phyloP scores from a whole-genome alignment of 768 basidiomycete species.

The Dioszegia hungarica region DNA sequence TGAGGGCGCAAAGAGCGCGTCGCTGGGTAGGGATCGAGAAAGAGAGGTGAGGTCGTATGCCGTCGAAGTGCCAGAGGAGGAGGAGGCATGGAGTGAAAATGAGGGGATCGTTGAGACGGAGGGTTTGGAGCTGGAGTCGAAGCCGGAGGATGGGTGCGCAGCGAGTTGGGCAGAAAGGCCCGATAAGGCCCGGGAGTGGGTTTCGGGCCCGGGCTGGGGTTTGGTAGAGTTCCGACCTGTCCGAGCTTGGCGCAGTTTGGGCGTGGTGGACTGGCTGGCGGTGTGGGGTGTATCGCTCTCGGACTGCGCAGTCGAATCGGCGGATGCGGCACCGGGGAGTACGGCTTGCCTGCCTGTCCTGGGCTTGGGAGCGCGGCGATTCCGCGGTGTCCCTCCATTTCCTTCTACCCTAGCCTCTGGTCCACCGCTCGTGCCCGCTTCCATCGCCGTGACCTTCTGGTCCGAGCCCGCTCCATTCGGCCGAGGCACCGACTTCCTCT shows the following conservation, averaged over 20 bases:
- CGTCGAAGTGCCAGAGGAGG: not conserved
- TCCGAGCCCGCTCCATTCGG: not conserved
- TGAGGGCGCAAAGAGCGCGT: not conserved
- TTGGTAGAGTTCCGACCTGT: not conserved
- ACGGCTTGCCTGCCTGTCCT: too few species aligned
- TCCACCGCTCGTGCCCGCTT: not conserved
- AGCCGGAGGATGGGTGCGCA: not conserved
- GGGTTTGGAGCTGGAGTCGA: not conserved
- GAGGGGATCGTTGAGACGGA: not conserved
- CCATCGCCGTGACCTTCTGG: not conserved
- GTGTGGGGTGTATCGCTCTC: not conserved
- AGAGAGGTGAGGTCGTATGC: not conserved
- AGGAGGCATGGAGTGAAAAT: not conserved
- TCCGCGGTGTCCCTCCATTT: too few species aligned
- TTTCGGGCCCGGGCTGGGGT: not conserved
- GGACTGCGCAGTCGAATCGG: not conserved
- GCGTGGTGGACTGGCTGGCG: too few species aligned
- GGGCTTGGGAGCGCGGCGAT: too few species aligned
- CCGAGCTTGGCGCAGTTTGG: too few species aligned
- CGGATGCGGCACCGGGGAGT: too few species aligned
- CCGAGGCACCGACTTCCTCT: not conserved
- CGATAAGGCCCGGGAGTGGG: not conserved
- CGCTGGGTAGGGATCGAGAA: slow-evolving; percentile 3
- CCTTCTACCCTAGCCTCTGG: too few species aligned
- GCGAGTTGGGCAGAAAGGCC: slow-evolving; percentile 4